Conservation (phyloP, 805 yeast genomes). For the Pachysolen tannophilus region DNA sequence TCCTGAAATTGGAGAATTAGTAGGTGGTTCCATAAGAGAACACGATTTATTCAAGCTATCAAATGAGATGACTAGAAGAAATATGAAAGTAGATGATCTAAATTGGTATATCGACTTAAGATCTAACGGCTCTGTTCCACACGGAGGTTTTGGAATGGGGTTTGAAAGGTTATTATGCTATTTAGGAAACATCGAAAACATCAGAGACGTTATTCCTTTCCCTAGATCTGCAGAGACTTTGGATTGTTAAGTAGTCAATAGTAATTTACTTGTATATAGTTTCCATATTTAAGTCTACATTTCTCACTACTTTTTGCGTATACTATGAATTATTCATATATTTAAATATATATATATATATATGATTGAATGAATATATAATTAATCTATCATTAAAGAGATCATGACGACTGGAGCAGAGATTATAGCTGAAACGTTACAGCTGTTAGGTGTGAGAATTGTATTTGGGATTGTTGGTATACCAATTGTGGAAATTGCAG, state of each 20-base stretch:
- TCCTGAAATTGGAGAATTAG: constrained; percentile 89
- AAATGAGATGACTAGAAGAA: constrained; percentile 39
- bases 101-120: constrained; percentile 79
- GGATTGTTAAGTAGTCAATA: constrained; percentile 26
- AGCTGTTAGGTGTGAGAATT: constrained; percentile 40
- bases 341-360: no score
- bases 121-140: constrained; percentile 76
- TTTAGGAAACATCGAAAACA: constrained; percentile 65
- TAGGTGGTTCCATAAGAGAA: constrained; percentile 93
- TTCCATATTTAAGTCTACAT: neutral
- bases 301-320: no score
- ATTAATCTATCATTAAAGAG: no score
- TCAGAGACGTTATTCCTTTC: constrained; percentile 82
- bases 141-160: constrained; percentile 97
- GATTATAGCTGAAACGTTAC: constrained; percentile 39
- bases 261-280: constrained; percentile 4
- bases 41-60: constrained; percentile 43
- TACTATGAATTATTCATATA: no score
- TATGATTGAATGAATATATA: no score
- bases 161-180: constrained; percentile 78
- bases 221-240: constrained; percentile 63
- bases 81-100: constrained; percentile 52
- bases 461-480: constrained; percentile 72
- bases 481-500: constrained; percentile 66
- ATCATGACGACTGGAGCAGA: constrained; percentile 30